Evolutionary conservation across 164 flowering plant genomes (phyloP), one percentile per base, ranked within the genome.

Genomic region (Nymphaea thermarum): DNA sequence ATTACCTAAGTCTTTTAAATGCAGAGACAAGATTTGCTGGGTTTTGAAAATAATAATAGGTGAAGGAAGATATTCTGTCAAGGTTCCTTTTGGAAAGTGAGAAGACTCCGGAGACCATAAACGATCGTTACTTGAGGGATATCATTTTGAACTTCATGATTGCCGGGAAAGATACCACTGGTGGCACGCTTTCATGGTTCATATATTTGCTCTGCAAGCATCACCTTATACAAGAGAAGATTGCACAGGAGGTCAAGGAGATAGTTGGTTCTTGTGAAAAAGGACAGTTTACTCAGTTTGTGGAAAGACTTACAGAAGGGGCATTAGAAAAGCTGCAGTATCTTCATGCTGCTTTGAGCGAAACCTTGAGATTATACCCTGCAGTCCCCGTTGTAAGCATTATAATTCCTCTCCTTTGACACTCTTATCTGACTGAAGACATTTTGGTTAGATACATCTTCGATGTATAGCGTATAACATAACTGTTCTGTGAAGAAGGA

Each of bases 321-420:
- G 78, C 82, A 17, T 70, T 89, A 2, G 93, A 85, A 42, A 83
- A 80, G 70, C 85, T 94, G 97, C 90, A 91, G 4, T 87, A 88
- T 76, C 91, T 94, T 67, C 93, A 87, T 72, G 96, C 98, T 43
- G 78, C 95, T 5, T 70, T 91, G 45, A 78, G 91, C 3, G 98
- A 94, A 74, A 91, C 96, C 53, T 83, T 94, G 53, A 85, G 96
- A 64, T 85, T 93, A 45, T 87, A 87, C 69, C 98, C 98, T 70
- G 82, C 97, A 18, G 85, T 88, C 70, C 95, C 98, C 3, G 80
- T 85, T 86, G 96, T 91, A 85, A 75, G 4, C 53, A n/a, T 45
- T 45, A 10, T 10, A 45, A 10, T 45, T 5, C 10, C 53, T 10
- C 53, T 45, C 2, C 53, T 45, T 5, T 45, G 10, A 45, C 36